Conservation (phyloP, 805 yeast genomes). For the Wickerhamiella musiphila region DNA sequence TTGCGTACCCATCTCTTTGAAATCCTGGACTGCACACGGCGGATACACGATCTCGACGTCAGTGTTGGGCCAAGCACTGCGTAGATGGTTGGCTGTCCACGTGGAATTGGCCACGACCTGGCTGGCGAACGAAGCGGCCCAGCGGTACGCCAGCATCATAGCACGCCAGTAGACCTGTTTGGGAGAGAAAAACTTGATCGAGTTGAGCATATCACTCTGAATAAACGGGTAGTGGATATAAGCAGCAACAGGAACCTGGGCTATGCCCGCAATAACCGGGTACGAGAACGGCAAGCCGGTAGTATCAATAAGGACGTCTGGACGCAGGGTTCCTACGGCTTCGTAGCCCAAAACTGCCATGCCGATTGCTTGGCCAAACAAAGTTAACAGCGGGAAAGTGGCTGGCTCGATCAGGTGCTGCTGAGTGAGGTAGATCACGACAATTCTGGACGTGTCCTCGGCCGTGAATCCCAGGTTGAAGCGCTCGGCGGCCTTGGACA, state of each 20-base stretch:
- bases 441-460: slow-evolving; percentile 33
- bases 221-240: slow-evolving; percentile 93
- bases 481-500: slow-evolving; percentile 26
- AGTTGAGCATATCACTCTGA: slow-evolving; percentile 56
- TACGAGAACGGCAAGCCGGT: slow-evolving; percentile 86
- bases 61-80: slow-evolving; percentile 40
- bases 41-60: slow-evolving; percentile 49
- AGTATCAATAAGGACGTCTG: slow-evolving; percentile 89
- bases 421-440: slow-evolving; percentile 40
- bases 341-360: slow-evolving; percentile 50
- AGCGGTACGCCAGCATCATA: slow-evolving; percentile 45
- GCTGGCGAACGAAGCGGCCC: slow-evolving; percentile 49
- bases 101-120: slow-evolving; percentile 65
- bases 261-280: slow-evolving; percentile 37
- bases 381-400: slow-evolving; percentile 64
- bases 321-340: slow-evolving; percentile 47
- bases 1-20: slow-evolving; percentile 18
- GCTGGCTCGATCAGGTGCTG: slow-evolving; percentile 48
- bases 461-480: slow-evolving; percentile 35
- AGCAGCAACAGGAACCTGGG: slow-evolving; percentile 60
- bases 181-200: slow-evolving; percentile 13
- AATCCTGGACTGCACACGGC: slow-evolving; percentile 63
- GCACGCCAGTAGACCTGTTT: slow-evolving; percentile 55
- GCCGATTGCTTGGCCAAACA: slow-evolving; percentile 78
- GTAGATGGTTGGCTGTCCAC: slow-evolving; percentile 77